Conservation (phyloP, 2,329 filamentous ascomycete genomes). For the Hypoxylon sp. region DNA sequence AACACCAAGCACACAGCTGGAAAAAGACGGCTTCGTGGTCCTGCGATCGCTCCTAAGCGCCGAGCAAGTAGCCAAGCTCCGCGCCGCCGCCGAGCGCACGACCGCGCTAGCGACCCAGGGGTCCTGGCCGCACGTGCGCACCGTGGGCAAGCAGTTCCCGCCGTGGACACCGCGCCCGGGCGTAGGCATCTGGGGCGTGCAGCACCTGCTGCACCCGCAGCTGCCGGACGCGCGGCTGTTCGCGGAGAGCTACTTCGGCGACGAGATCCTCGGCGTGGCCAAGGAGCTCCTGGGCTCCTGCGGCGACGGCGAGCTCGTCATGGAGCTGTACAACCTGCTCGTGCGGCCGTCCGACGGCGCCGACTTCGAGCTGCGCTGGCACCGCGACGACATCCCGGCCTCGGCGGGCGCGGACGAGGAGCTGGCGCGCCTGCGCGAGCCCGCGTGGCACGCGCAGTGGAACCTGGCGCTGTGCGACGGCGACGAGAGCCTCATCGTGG, state of each 20-base stretch:
- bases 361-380: constrained; percentile 84
- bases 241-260: constrained; percentile 77
- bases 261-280: constrained; percentile 71
- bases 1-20: constrained; percentile 65
- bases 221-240: constrained; percentile 74
- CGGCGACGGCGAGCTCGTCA: constrained; percentile 67
- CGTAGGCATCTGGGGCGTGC: constrained; percentile 87
- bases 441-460: constrained; percentile 83
- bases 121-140: constrained; percentile 84
- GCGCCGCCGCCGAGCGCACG: constrained; percentile 68
- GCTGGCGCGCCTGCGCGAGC: constrained; percentile 66
- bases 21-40: constrained; percentile 80
- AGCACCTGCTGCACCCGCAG: constrained; percentile 82
- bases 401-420: constrained; percentile 76
- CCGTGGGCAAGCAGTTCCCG: constrained; percentile 90
- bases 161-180: constrained; percentile 73
- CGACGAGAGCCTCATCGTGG: constrained; percentile 78
- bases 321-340: constrained; percentile 91
- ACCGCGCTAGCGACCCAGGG: constrained; percentile 74
- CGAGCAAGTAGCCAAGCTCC: constrained; percentile 68
- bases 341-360: constrained; percentile 77
- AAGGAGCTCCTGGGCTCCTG: constrained; percentile 70
- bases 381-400: constrained; percentile 84
- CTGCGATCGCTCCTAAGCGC: constrained; percentile 73
- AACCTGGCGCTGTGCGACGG: constrained; percentile 81